Evolutionary conservation across 257 asterid genomes (phyloP), one percentile per base, ranked within the genome.

Genomic region (Anisodus tanguticus): DNA sequence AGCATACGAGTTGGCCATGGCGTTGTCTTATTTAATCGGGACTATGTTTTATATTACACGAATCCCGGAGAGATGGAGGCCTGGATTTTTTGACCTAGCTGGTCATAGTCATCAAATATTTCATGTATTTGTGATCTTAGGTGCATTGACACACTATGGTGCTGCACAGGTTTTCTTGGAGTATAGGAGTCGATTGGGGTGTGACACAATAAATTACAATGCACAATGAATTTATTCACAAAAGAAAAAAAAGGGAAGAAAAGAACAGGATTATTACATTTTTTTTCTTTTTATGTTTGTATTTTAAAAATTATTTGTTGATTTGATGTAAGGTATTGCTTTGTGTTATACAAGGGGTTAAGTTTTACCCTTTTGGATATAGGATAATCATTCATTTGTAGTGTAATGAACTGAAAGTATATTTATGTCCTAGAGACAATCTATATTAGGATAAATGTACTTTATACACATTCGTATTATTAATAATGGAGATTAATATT

Each of bases 81-180:
- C 99, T 4, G 99, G 99, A 2, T 89, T 92, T 87, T 97, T 95
- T 83, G 99, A 97, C 80, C 86, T 97, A 8, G 95, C 98, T 0
- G 99, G 99, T 8, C 99, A 97, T 58, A 95, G 99, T 82, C 99
- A 97, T 84, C 98, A 97, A 82, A 93, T 97, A 26, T 97, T 97
- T 66, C 99, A 97, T 84, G 90, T 91, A 82, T 93, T 97, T 80
- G 99, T 97, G 82, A 92, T 93, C 22, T 58, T 92, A 89, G 99
- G 99, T 47, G 98, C 99, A 13, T 79, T 97, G 87, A 93, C 99
- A 3, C 99, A 97, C 72, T 97, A 97, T 79, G 99, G 91, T n/a
- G 99, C 97, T 16, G 98, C 98, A 1, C 95, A 90, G 68, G 84
- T 93, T 37, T 95, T 97, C 87, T 78, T 93, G 62, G 89, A 81